Conservation (phyloP, 192 early-diverging fungal species). For the Obelidium mucronatum region DNA sequence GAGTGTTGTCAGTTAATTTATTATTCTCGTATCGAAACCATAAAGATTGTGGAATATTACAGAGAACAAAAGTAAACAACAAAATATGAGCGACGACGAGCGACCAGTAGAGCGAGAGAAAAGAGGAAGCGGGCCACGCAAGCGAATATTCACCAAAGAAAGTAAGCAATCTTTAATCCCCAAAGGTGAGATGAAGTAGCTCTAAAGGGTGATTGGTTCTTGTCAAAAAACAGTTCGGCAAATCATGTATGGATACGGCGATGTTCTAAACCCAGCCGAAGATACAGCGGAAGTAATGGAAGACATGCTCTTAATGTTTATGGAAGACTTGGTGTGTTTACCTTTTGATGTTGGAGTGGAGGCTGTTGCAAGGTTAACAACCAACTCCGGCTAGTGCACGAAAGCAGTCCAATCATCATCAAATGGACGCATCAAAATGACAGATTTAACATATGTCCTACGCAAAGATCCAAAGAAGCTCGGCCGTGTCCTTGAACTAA, state of each 20-base stretch:
- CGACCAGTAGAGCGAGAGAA: not conserved
- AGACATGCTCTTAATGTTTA: conserved; percentile 78
- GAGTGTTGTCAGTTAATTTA: not conserved
- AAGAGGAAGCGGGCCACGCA: not conserved
- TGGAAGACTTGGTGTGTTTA: conserved; percentile 75
- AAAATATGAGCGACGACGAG: not conserved
- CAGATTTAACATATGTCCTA: conserved; percentile 79
- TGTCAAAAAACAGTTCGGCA: too few relatives aligned
- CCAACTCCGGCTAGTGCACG: conserved; percentile 57
- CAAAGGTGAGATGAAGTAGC: too few relatives aligned
- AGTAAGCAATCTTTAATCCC: too few relatives aligned
- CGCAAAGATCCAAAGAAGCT: conserved; percentile 83
- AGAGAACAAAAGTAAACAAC: not conserved
- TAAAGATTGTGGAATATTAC: not conserved
- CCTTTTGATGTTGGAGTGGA: too few relatives aligned
- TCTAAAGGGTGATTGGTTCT: too few relatives aligned
- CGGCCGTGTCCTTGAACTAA: conserved; percentile 81
- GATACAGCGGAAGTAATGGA: conserved; percentile 86
- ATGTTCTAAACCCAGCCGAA: conserved; percentile 73
- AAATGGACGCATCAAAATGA: conserved; percentile 69
- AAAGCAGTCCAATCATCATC: conserved; percentile 57
- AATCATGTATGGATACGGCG: conserved; percentile 90
- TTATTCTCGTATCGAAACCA: not conserved
- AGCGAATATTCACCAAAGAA: conserved; percentile 27
- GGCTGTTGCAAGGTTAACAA: too few relatives aligned